Evolutionary conservation across 768 basidiomycete species (phyloP).

Genomic region (Paxillus ammoniavirescens): DNA sequence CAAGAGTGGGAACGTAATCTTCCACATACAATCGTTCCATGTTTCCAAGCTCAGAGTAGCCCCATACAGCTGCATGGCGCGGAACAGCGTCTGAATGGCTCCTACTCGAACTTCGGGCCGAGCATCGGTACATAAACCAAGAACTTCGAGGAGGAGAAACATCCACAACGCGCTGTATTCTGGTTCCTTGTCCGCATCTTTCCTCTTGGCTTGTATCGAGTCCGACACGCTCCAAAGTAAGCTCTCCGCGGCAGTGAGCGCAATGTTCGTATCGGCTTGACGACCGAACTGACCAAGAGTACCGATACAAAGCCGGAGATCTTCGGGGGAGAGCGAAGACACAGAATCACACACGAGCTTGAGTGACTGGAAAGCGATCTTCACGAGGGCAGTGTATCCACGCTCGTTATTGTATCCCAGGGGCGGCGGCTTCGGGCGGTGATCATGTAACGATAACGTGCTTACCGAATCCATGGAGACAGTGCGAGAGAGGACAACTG

Average conservation of each 20-base stretch:
- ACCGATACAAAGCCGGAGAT: constrained; percentile 84
- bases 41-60: constrained; percentile 75
- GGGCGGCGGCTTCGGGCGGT: constrained; percentile 45
- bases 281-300: constrained; percentile 91
- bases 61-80: constrained; percentile 92
- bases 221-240: constrained; percentile 96
- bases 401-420: constrained; percentile 63
- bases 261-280: constrained; percentile 94
- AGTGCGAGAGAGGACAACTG: constrained; percentile 38
- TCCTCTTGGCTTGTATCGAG: constrained; percentile 84
- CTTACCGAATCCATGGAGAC: constrained; percentile 41
- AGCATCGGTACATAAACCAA: constrained; percentile 77
- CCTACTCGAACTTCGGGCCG: constrained; percentile 89
- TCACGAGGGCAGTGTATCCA: constrained; percentile 72
- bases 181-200: constrained; percentile 56
- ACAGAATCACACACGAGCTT: constrained; percentile 94
- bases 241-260: constrained; percentile 89
- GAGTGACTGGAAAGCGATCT: constrained; percentile 91
- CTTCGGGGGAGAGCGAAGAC: constrained; percentile 72
- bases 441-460: constrained; percentile 39
- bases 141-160: constrained; percentile 80
- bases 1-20: constrained; percentile 83
- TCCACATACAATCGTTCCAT: constrained; percentile 93
- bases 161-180: constrained; percentile 92
- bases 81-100: constrained; percentile 93